Conservation (phyloP, 169 alveolate genomes). For the Amoebophrya sp. region DNA sequence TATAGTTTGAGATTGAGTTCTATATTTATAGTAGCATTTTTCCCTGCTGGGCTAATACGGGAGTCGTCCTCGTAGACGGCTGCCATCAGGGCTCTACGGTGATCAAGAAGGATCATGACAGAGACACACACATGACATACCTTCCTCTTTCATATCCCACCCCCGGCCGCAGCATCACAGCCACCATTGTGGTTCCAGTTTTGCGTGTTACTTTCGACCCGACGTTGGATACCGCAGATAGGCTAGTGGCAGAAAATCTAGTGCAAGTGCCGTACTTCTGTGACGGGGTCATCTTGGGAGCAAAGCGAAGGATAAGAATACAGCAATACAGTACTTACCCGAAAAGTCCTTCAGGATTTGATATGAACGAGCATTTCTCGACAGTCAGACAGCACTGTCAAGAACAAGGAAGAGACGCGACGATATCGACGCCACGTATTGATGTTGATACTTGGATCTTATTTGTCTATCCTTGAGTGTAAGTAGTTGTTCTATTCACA, state of each 20-base stretch:
- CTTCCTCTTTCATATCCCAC: too few relatives aligned
- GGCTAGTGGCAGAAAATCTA: neutral
- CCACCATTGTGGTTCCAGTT: neutral
- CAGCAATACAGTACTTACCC: neutral
- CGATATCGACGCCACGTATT: neutral
- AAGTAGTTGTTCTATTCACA: too few relatives aligned
- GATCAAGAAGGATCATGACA: too few relatives aligned
- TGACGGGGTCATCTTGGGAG: neutral
- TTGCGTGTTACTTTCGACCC: neutral
- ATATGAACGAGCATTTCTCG: neutral
- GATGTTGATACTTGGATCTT: too few relatives aligned
- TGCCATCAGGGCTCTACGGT: too few relatives aligned
- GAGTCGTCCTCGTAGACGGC: too few relatives aligned
- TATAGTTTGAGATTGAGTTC: too few relatives aligned
- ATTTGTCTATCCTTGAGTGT: too few relatives aligned
- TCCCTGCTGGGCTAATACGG: too few relatives aligned
- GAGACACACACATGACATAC: too few relatives aligned
- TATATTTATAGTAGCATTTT: too few relatives aligned
- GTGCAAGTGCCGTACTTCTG: neutral
- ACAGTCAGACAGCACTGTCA: neutral
- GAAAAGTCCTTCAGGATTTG: neutral
- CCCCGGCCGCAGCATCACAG: neutral
- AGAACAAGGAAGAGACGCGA: neutral
- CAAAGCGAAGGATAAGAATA: neutral
- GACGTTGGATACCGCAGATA: neutral